Conservation (phyloP, 2,329 filamentous ascomycete genomes). For the Diaporthe citri region DNA sequence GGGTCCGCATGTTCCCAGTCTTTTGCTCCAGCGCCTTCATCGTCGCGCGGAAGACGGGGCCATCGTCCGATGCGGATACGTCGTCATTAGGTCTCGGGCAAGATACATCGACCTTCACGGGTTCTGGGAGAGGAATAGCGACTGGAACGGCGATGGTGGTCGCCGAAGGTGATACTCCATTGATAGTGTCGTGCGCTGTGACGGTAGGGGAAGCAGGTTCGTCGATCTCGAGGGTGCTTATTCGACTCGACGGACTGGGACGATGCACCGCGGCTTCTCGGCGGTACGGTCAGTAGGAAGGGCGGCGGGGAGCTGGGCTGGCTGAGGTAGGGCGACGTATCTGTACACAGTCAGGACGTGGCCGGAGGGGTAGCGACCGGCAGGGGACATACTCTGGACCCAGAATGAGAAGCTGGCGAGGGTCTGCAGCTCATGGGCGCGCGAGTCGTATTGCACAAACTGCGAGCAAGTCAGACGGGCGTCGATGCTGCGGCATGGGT, state of each 20-base stretch:
- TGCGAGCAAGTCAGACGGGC: constrained; percentile 53
- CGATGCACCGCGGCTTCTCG: constrained; percentile 86
- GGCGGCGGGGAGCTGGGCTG: constrained; percentile 76
- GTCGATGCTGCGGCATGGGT: background rate
- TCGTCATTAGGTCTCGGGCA: constrained; percentile 89
- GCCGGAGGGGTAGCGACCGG: constrained; percentile 38
- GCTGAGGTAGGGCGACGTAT: constrained; percentile 59
- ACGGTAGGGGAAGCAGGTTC: constrained; percentile 68
- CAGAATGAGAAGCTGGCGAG: constrained; percentile 95
- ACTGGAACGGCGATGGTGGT: constrained; percentile 17
- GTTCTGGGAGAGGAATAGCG: constrained; percentile 53
- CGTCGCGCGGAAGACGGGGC: constrained; percentile 93
- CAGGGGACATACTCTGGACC: constrained; percentile 77
- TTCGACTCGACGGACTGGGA: constrained; percentile 85
- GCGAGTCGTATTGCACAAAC: constrained; percentile 97
- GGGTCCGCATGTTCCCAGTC: constrained; percentile 90
- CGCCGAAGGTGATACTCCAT: constrained; percentile 29
- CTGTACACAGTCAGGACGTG: constrained; percentile 49
- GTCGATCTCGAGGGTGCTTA: constrained; percentile 78
- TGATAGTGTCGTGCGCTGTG: constrained; percentile 53
- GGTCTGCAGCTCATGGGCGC: constrained; percentile 88
- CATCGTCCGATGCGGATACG: constrained; percentile 87
- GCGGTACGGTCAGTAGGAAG: constrained; percentile 79
- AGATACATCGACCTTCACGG: constrained; percentile 87
- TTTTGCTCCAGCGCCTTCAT: constrained; percentile 98